Base-by-base conservation (phyloP, 2,329 filamentous ascomycete species). In the Penicillium olsonii region DNA sequence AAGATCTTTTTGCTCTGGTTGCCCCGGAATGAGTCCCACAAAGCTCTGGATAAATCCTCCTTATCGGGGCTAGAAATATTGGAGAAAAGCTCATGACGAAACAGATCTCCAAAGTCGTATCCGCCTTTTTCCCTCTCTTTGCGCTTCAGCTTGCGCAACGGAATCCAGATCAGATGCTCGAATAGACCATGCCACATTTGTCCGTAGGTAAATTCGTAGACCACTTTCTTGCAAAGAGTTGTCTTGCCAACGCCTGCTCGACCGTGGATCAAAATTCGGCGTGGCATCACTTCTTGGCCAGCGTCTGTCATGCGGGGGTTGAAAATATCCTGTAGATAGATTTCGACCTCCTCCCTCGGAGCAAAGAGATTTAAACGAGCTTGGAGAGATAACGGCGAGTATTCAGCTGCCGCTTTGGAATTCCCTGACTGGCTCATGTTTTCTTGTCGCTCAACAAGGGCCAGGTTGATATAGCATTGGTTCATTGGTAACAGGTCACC, bases 141-240 rank as follows among this genome's bases (percentile, higher is more conserved):
- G 31, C 15, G 38, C 43, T 55, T 72, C 4, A 75, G 61, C 2
- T 56, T 67, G 26, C 71, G 68, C 15, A 75, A 44, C 20, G 70
- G 72, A 4, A 76, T 46, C 73, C 71, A 76, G 41, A 75, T 55
- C 2, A 75, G 22, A 14, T 70, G 64, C 50, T 73, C 64, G 47
- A 73, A 75, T 6, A 61, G 26, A 0, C 61, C 29, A 0, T 24
- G 37, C 66, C 64, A 70, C 27, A 59, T 59, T 17, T 43, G 44
- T n/a, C 43, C 39, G 24, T 59, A 29, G 4, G 38, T 42, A 54
- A 70, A 74, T 10, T 70, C 66, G 45, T 70, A 44, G 27, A 75
- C 61, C 9, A 74, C 69, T 56, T 74, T 75, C 48, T 75, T 74
- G 60, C 70, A 75, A 14, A 74, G 50, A 1, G 72, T 75, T 5